Evolutionary conservation across 2,329 filamentous ascomycete species (phyloP).

Genomic region (Penicillium corylophilum): DNA sequence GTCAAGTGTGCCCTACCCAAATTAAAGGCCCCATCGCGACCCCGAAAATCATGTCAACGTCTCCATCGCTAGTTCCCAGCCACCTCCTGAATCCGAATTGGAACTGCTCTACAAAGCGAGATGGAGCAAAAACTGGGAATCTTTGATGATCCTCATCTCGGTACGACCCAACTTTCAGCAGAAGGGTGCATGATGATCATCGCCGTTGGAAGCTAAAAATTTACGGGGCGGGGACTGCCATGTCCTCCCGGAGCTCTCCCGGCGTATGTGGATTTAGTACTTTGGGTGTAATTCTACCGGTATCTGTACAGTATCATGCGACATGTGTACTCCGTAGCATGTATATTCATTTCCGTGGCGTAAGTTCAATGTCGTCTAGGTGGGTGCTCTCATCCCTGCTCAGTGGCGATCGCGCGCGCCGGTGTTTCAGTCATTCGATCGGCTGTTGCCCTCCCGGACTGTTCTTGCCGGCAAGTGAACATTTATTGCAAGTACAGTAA

Average conservation of each 20-base stretch:
- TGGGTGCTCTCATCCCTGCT: conserved; percentile 1
- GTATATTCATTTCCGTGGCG: neutral
- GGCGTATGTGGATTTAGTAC: neutral
- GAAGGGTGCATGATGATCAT: conserved; percentile 5
- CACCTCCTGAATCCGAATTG: neutral
- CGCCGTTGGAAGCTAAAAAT: conserved; percentile 18
- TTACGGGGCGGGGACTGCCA: conserved; percentile 3
- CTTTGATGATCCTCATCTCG: neutral
- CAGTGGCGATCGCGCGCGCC: neutral
- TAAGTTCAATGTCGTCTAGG: neutral
- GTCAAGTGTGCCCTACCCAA: conserved; percentile 10
- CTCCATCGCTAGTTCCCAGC: neutral
- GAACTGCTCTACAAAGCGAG: neutral
- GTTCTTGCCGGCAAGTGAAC: neutral
- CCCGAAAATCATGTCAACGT: neutral
- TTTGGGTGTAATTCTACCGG: too few relatives aligned
- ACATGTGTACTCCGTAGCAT: neutral
- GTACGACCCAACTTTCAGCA: neutral
- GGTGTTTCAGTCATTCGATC: conserved; percentile 8
- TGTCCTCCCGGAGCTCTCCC: neutral
- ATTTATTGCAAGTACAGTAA: too few relatives aligned
- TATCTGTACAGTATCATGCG: neutral
- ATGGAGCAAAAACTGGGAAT: neutral
- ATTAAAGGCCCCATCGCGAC: conserved; percentile 6
- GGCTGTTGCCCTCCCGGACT: neutral